These are phyloP conservation scores for Nicotiana tabacum DNA, from an alignment of 257 asterid species.

Conservation along the genomic window DNA sequence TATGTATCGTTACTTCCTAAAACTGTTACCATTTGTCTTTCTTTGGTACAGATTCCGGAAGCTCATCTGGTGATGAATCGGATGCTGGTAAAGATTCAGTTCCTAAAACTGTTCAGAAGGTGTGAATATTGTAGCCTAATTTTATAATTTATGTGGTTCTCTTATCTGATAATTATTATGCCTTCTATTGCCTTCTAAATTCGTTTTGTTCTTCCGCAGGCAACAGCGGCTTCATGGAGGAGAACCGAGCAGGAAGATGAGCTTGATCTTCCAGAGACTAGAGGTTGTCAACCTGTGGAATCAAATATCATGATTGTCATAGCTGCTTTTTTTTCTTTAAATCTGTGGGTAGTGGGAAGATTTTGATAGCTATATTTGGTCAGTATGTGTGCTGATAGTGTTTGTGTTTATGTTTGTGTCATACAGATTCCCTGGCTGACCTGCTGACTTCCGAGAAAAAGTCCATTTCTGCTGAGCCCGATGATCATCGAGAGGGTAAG, in stretches of 20 bases:
- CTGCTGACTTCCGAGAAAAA: conserved; percentile 31
- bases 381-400: background rate
- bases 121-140: background rate
- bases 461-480: conserved; percentile 49
- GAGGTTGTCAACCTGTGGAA: background rate
- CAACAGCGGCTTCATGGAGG: background rate
- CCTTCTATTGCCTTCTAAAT: background rate
- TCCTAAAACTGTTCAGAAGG: conserved; percentile 20
- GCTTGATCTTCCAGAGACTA: conserved; percentile 8
- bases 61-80: conserved; percentile 41
- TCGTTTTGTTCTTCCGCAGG: background rate
- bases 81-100: conserved; percentile 37
- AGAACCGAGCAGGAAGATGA: background rate
- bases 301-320: background rate
- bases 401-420: background rate
- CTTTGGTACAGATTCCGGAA: conserved; percentile 35
- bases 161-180: background rate
- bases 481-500: conserved; percentile 69
- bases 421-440: background rate
- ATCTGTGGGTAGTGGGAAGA: background rate
- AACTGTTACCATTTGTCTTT: background rate
- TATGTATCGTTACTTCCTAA: background rate
- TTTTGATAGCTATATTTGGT: conserved; percentile 3
- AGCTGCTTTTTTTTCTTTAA: background rate
- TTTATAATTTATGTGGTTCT: background rate